These are phyloP conservation scores for Blastobotrys robertii DNA, from an alignment of 805 yeast genomes.

Conservation along the genomic window DNA sequence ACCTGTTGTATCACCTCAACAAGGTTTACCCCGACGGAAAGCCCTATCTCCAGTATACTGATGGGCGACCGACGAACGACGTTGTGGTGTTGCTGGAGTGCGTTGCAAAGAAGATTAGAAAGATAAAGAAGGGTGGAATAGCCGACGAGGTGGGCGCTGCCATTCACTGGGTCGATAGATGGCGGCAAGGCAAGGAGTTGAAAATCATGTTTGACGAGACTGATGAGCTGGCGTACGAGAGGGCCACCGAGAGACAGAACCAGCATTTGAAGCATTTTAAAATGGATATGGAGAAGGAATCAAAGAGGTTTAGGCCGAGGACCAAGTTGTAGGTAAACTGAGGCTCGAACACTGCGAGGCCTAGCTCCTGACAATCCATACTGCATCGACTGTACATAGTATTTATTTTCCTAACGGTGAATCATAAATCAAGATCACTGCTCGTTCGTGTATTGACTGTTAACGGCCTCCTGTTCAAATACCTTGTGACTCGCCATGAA, in stretches of 20 bases:
- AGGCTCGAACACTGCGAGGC: neutral
- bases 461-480: slow-evolving; percentile 23
- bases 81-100: slow-evolving; percentile 45
- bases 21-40: slow-evolving; percentile 22
- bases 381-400: neutral
- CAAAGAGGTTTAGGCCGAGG: slow-evolving; percentile 4
- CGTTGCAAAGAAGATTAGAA: slow-evolving; percentile 35
- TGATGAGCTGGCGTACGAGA: slow-evolving; percentile 12
- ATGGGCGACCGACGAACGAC: slow-evolving; percentile 58
- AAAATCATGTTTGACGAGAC: slow-evolving; percentile 8
- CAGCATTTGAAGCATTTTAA: slow-evolving; percentile 8
- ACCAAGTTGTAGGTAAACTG: slow-evolving; percentile 1
- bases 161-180: slow-evolving; percentile 48
- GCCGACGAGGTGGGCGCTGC: slow-evolving; percentile 53
- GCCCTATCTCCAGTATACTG: slow-evolving; percentile 37
- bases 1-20: slow-evolving; percentile 64
- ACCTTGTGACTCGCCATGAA: slow-evolving; percentile 27
- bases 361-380: neutral
- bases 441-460: slow-evolving; percentile 10
- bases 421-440: neutral
- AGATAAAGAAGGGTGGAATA: slow-evolving; percentile 10
- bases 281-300: slow-evolving; percentile 9
- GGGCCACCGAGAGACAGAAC: slow-evolving; percentile 8
- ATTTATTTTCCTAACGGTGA: too few species aligned
- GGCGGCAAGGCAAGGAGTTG: slow-evolving; percentile 45